Percentiles rank a stretch among this genome's conserved stretches.
These are phyloP conservation scores for Castanospermum australe DNA, from an alignment of 306 rosid genomes.

Conservation along the genomic window DNA sequence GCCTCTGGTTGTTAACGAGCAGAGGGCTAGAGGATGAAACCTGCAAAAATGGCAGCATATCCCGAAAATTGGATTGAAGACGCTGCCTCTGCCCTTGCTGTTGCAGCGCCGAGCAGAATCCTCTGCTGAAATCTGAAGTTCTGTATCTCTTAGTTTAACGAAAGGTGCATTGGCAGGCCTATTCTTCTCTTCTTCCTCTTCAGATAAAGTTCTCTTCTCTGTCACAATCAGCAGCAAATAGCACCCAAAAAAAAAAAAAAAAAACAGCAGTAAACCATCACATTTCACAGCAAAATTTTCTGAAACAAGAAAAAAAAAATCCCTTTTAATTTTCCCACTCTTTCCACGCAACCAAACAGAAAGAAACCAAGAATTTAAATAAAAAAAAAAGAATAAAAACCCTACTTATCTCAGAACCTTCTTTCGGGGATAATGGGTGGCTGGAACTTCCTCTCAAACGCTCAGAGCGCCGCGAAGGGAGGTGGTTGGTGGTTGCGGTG, in stretches of 20 bases:
- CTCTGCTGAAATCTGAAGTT: constrained; percentile 40
- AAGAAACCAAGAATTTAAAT: too few relatives aligned
- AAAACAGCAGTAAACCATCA: constrained; percentile 10
- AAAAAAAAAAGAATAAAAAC: neutral
- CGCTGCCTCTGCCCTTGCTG: constrained; percentile 69
- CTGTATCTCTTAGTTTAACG: constrained; percentile 17
- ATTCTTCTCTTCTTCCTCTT: constrained; percentile 19
- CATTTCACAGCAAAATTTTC: neutral
- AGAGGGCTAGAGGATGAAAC: constrained; percentile 24
- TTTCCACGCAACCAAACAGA: neutral
- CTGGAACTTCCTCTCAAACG: constrained; percentile 6
- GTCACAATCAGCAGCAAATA: neutral
- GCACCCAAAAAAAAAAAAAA: too few relatives aligned
- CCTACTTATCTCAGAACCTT: constrained; percentile 21
- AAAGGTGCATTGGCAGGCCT: constrained; percentile 69
- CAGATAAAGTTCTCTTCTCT: constrained; percentile 2
- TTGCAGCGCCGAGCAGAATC: constrained; percentile 51
- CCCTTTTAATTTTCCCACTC: neutral
- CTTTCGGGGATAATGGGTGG: neutral
- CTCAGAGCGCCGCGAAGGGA: constrained; percentile 1
- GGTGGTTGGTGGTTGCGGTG: neutral
- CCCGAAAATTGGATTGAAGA: constrained; percentile 58
- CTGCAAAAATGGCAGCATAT: constrained; percentile 85
- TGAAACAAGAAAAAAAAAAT: neutral
- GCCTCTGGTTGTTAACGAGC: neutral